phyloP scores from a whole-genome alignment of 2,329 filamentous ascomycete genomes.

The Ramularia collo-cygni region DNA sequence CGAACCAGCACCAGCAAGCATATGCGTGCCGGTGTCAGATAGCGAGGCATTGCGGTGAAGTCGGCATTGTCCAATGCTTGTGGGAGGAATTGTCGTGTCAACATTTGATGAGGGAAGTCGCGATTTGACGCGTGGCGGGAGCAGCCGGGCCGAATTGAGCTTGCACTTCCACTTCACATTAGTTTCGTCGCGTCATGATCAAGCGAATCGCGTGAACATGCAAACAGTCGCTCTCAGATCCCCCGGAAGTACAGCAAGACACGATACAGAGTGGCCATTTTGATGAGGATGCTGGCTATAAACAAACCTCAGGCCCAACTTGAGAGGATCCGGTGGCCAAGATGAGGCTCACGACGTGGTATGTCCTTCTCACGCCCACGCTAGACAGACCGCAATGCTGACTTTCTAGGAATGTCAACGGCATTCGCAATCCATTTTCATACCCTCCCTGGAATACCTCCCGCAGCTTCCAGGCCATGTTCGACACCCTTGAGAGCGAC shows the following conservation, averaged over 20 bases:
- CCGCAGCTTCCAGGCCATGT: conserved; percentile 62
- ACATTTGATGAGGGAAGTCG: not conserved
- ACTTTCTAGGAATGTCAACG: conserved; percentile 45
- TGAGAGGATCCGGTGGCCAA: conserved; percentile 10
- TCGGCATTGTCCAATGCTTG: conserved; percentile 2
- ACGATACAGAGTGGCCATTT: not conserved
- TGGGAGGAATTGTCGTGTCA: not conserved
- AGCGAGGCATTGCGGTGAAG: conserved; percentile 66
- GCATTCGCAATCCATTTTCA: conserved; percentile 48
- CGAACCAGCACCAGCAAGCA: conserved; percentile 73
- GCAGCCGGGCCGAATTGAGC: no score
- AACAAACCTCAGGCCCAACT: not conserved
- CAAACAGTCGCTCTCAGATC: no score
- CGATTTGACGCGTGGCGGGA: not conserved
- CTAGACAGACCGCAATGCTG: conserved; percentile 4
- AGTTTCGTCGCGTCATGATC: no score
- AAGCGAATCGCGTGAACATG: no score
- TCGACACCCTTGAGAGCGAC: conserved; percentile 84
- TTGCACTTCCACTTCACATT: no score
- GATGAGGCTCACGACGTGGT: conserved; percentile 35
- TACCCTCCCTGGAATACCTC: conserved; percentile 47
- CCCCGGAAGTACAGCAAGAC: no score
- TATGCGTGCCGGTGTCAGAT: conserved; percentile 82
- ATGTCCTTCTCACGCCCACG: conserved; percentile 1
- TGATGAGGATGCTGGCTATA: not conserved